Conservation (phyloP, 495 filamentous ascomycete genomes). For the Cairneyella variabilis region DNA sequence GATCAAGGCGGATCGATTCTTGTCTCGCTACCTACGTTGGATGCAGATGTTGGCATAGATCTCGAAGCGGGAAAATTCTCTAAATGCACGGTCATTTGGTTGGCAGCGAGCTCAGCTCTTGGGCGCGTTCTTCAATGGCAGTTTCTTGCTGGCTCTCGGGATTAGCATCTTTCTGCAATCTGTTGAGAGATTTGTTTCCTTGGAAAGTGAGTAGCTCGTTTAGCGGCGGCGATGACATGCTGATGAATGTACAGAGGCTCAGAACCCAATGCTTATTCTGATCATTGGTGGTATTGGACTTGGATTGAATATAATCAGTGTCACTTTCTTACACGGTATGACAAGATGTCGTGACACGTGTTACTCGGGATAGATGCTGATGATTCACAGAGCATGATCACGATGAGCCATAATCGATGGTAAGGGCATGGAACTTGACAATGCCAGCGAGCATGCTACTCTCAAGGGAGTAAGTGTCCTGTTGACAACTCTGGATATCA, state of each 20-base stretch:
- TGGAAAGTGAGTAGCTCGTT: conserved; percentile 29
- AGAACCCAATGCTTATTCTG: conserved; percentile 70
- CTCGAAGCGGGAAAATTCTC: conserved; percentile 36
- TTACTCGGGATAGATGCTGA: background rate
- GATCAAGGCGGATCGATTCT: conserved; percentile 54
- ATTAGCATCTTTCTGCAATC: conserved; percentile 91
- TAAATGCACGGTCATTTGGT: conserved; percentile 44
- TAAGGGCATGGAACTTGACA: background rate
- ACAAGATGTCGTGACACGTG: background rate
- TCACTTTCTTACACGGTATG: conserved; percentile 76
- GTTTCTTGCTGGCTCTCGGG: conserved; percentile 89
- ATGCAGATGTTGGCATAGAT: conserved; percentile 29
- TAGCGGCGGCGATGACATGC: background rate
- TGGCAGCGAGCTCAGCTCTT: conserved; percentile 93
- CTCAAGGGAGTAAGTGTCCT: conserved; percentile 10
- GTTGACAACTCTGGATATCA: too few species aligned
- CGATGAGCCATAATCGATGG: background rate
- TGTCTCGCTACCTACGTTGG: conserved; percentile 17
- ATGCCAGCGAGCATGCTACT: background rate
- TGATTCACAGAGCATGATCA: conserved; percentile 15
- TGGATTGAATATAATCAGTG: conserved; percentile 74
- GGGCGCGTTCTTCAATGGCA: conserved; percentile 91
- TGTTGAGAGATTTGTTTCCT: conserved; percentile 72
- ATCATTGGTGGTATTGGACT: conserved; percentile 82
- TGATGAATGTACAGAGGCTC: conserved; percentile 53